Evolutionary conservation across 352 stramenopile species (phyloP).

Genomic region (Pythium graminicola): DNA sequence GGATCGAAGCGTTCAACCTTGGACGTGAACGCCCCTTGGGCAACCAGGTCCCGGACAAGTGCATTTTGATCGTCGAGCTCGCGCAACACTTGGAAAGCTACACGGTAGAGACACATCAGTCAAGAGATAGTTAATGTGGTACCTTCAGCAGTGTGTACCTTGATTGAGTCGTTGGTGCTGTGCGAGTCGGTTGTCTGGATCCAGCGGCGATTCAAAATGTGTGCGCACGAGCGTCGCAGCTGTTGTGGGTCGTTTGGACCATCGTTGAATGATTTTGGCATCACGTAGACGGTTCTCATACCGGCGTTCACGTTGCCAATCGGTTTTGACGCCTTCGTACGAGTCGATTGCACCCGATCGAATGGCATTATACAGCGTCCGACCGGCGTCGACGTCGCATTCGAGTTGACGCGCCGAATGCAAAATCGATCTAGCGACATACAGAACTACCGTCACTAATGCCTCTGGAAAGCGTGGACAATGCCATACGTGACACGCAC

Average conservation of each 20-base stretch:
- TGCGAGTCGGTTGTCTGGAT: constrained; percentile 19
- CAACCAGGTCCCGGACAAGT: constrained; percentile 39
- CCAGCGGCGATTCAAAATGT: constrained; percentile 40
- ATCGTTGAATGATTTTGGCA: constrained; percentile 33
- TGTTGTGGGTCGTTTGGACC: constrained; percentile 24
- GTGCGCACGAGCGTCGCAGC: constrained; percentile 40
- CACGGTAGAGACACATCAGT: not conserved
- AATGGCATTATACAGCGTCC: constrained; percentile 54
- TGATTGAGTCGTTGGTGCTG: constrained; percentile 46
- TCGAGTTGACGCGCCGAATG: constrained; percentile 51
- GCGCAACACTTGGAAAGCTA: constrained; percentile 48
- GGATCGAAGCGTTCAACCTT: constrained; percentile 26
- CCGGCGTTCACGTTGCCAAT: constrained; percentile 68
- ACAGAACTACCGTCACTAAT: not conserved
- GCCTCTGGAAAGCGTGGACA: not conserved
- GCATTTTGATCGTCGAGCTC: constrained; percentile 69
- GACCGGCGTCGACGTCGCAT: constrained; percentile 35
- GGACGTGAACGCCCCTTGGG: constrained; percentile 37
- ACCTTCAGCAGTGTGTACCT: constrained; percentile 17
- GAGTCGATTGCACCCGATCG: constrained; percentile 57
- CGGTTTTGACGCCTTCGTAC: constrained; percentile 54
- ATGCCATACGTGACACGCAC: constrained; percentile 8
- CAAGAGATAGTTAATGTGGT: not conserved
- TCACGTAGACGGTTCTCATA: constrained; percentile 52
- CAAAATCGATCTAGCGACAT: constrained; percentile 35